A percentile compares a stretch with the other conserved stretches of the same genome.
Evolutionary conservation across 2,329 filamentous ascomycete species (phyloP).

Genomic region (Talaromyces sp.): DNA sequence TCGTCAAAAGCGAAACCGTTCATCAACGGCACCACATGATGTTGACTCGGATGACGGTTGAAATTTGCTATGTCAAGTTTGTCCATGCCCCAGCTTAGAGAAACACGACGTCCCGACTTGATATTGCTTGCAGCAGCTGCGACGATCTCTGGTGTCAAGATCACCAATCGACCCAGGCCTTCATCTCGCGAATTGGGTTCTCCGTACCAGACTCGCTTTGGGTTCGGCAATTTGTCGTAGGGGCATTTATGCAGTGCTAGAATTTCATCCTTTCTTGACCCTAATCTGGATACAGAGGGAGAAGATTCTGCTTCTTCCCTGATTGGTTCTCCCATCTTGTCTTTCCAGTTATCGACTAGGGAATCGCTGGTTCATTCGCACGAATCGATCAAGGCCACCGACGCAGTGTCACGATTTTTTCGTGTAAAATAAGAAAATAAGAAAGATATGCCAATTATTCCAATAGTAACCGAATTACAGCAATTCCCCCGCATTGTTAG

Average conservation of each 20-base stretch:
- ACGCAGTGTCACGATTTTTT: background rate
- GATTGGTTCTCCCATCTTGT: background rate
- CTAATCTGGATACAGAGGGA: background rate
- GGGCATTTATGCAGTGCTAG: conserved; percentile 19
- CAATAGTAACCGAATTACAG: background rate
- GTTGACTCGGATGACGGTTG: conserved; percentile 47
- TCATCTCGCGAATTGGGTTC: conserved; percentile 46
- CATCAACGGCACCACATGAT: conserved; percentile 48
- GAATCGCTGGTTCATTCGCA: background rate
- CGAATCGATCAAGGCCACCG: background rate
- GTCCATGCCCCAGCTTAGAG: conserved; percentile 52
- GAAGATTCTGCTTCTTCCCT: background rate
- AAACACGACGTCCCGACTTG: conserved; percentile 47
- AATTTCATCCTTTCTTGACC: background rate
- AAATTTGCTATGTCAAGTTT: conserved; percentile 55
- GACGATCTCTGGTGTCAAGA: conserved; percentile 51
- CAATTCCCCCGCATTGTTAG: background rate
- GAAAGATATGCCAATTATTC: background rate
- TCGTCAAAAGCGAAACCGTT: conserved; percentile 48
- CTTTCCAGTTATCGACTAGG: background rate
- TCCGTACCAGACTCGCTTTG: conserved; percentile 46
- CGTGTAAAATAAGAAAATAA: no score
- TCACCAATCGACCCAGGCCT: conserved; percentile 48
- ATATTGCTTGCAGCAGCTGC: conserved; percentile 49
- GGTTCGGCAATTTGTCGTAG: conserved; percentile 46